phyloP scores from a whole-genome alignment of 2,329 filamentous ascomycete species.

The Trichothecium roseum region DNA sequence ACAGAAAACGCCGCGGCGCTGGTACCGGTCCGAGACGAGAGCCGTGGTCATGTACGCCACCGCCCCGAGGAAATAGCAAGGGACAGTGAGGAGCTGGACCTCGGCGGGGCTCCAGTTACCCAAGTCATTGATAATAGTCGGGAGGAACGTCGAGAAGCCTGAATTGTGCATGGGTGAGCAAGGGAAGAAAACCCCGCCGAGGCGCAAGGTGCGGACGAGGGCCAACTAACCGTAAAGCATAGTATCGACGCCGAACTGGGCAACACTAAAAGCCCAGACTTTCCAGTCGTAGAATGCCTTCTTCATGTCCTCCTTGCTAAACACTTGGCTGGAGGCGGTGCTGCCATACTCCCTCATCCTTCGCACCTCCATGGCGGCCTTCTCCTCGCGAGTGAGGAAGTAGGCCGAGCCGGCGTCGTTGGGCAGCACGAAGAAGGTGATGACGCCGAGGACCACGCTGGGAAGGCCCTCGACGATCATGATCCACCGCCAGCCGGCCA shows the following conservation, averaged over 20 bases:
- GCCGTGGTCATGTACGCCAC: slow-evolving; percentile 57
- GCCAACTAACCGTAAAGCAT: slow-evolving; percentile 52
- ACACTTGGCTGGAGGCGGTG: slow-evolving; percentile 33
- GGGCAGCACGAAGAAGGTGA: slow-evolving; percentile 22
- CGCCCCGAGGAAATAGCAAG: slow-evolving; percentile 65
- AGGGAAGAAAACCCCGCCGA: too few species aligned
- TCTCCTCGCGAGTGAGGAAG: slow-evolving; percentile 46
- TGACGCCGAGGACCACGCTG: slow-evolving; percentile 24
- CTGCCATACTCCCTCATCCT: slow-evolving; percentile 32
- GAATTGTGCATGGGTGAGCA: too few species aligned
- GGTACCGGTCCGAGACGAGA: slow-evolving; percentile 55
- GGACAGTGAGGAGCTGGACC: slow-evolving; percentile 68
- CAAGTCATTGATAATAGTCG: slow-evolving; percentile 65
- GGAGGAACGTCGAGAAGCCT: slow-evolving; percentile 68
- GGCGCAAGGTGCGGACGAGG: not conserved
- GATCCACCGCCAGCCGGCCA: slow-evolving; percentile 64
- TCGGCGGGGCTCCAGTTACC: slow-evolving; percentile 52
- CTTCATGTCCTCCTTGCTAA: slow-evolving; percentile 50
- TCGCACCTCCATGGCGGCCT: slow-evolving; percentile 50
- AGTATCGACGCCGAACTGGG: slow-evolving; percentile 63
- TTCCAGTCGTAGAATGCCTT: slow-evolving; percentile 66
- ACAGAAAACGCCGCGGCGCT: slow-evolving; percentile 54
- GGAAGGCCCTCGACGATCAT: slow-evolving; percentile 43
- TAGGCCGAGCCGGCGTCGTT: slow-evolving; percentile 40
- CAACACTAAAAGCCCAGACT: slow-evolving; percentile 58